A percentile compares a stretch with the other conserved stretches of the same genome.
phyloP scores from a whole-genome alignment of 805 yeast genomes.

The Teunomyces barrocoloradensis region DNA sequence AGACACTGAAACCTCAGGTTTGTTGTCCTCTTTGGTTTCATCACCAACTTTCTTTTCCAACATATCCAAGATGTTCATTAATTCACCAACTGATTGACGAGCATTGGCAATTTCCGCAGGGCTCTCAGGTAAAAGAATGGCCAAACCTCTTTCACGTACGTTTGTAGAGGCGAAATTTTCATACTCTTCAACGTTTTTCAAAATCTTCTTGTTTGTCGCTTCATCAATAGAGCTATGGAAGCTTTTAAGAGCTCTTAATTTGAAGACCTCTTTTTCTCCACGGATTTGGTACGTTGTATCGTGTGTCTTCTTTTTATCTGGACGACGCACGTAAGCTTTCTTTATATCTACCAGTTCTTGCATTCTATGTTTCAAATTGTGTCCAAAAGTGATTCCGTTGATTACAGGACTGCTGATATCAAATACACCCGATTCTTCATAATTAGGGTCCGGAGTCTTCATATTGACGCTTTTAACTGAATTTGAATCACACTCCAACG shows the following conservation, averaged over 20 bases:
- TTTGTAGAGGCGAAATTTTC: slow-evolving; percentile 10
- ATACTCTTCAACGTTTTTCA: slow-evolving; percentile 13
- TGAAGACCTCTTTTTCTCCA: slow-evolving; percentile 7
- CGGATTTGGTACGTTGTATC: background rate
- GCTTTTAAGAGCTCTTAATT: slow-evolving; percentile 13
- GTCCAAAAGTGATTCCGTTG: slow-evolving; percentile 33
- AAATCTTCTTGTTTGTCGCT: slow-evolving; percentile 13
- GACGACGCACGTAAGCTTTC: slow-evolving; percentile 17
- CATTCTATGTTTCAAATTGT: slow-evolving; percentile 20
- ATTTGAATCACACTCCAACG: slow-evolving; percentile 8
- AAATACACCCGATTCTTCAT: slow-evolving; percentile 18
- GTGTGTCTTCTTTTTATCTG: background rate
- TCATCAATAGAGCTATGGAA: slow-evolving; percentile 25
- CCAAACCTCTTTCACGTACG: background rate
- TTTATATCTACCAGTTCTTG: slow-evolving; percentile 6
- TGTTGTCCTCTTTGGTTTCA: background rate
- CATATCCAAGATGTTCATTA: slow-evolving; percentile 26
- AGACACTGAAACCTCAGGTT: background rate
- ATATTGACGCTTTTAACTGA: background rate
- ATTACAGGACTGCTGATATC: slow-evolving; percentile 32
- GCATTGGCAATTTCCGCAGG: slow-evolving; percentile 2
- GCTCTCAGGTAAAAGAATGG: background rate
- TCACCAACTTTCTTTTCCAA: background rate
- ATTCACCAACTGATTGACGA: slow-evolving; percentile 24
- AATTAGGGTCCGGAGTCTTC: slow-evolving; percentile 6